These are phyloP conservation scores for Populus tomentosa DNA, from an alignment of 441 rosid species.

Conservation along the genomic window DNA sequence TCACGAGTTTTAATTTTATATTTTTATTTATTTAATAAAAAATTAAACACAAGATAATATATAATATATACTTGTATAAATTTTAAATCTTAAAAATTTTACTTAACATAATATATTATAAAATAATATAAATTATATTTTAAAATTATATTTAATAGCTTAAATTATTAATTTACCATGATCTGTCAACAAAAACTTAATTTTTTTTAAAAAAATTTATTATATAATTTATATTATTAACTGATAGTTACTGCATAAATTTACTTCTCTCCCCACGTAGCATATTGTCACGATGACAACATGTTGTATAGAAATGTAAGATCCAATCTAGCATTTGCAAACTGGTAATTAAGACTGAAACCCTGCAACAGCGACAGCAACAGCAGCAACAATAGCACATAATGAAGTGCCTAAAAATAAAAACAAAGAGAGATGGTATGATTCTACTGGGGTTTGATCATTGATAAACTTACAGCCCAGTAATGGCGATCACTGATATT, in stretches of 20 bases:
- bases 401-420: neutral
- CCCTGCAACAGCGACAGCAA: neutral
- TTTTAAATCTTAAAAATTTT: accelerated
- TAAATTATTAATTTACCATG: too few relatives aligned
- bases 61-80: accelerated
- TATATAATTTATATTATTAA: too few relatives aligned
- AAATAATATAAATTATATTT: too few relatives aligned
- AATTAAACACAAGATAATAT: too few relatives aligned
- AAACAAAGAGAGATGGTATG: neutral
- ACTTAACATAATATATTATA: too few relatives aligned
- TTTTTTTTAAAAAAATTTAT: too few relatives aligned
- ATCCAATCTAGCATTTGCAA: neutral
- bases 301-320: neutral
- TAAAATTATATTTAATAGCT: too few relatives aligned
- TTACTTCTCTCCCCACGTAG: neutral
- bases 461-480: conserved; percentile 71
- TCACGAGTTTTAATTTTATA: too few relatives aligned
- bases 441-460: neutral
- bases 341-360: neutral
- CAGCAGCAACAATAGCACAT: neutral
- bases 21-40: too few relatives aligned
- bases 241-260: neutral
- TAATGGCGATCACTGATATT: conserved; percentile 73
- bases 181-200: too few relatives aligned
- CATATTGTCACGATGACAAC: neutral